Evolutionary conservation across 2,329 filamentous ascomycete species (phyloP).

Genomic region (Orbilia ellipsospora): DNA sequence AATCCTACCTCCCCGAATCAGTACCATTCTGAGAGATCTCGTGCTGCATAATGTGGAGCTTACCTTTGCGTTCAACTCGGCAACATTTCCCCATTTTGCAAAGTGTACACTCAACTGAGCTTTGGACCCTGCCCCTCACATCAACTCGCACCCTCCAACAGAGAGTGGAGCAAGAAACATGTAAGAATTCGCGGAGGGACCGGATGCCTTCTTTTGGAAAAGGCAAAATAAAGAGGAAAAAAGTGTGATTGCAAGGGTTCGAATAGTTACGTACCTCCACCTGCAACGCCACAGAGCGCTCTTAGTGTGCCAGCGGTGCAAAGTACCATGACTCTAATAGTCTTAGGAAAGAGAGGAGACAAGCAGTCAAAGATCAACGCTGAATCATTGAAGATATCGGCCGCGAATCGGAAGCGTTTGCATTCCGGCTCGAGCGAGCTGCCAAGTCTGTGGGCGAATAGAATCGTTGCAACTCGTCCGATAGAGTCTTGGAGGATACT

Average conservation of each 20-base stretch:
- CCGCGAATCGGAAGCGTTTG: constrained; percentile 87
- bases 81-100: constrained; percentile 84
- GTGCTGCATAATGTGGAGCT: constrained; percentile 60
- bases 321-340: constrained; percentile 69
- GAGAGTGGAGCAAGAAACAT: constrained; percentile 7
- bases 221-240: constrained; percentile 25
- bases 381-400: constrained; percentile 87
- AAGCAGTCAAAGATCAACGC: constrained; percentile 87
- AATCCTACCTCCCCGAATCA: constrained; percentile 70
- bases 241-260: neutral
- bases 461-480: constrained; percentile 83
- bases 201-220: constrained; percentile 46
- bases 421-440: constrained; percentile 88
- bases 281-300: constrained; percentile 86
- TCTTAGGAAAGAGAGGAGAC: constrained; percentile 76
- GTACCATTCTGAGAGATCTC: constrained; percentile 35
- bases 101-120: constrained; percentile 93
- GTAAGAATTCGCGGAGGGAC: constrained; percentile 14
- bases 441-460: constrained; percentile 84
- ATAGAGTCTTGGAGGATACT: constrained; percentile 85
- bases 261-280: constrained; percentile 65
- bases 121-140: constrained; percentile 73
- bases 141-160: neutral
- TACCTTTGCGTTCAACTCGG: constrained; percentile 81
- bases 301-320: constrained; percentile 72